Percentiles rank a stretch among this genome's conserved stretches.
These are phyloP conservation scores for Poa annua DNA, from an alignment of 176 grass and related monocot genomes.

Conservation along the genomic window DNA sequence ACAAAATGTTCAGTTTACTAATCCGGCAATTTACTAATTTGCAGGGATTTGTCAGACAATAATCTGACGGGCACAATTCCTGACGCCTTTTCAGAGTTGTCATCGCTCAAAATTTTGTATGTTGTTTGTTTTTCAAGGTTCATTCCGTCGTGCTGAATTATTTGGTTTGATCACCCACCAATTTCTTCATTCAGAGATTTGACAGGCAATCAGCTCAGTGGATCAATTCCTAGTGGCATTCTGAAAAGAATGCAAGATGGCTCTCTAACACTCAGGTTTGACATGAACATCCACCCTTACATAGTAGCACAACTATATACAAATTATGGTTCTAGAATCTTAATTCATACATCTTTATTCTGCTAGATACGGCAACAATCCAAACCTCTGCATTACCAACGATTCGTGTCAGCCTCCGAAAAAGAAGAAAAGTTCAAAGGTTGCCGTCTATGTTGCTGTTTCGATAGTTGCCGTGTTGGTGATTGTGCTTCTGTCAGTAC, in stretches of 20 bases:
- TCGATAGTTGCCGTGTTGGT: slow-evolving; percentile 24
- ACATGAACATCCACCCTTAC: background rate
- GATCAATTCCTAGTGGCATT: slow-evolving; percentile 49
- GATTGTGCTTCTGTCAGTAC: background rate
- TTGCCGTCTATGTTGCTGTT: slow-evolving; percentile 43
- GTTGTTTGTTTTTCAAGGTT: background rate
- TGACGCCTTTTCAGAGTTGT: slow-evolving; percentile 43
- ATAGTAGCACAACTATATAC: no score
- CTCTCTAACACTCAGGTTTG: slow-evolving; percentile 50
- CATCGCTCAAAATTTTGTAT: slow-evolving; percentile 55
- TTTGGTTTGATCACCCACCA: background rate
- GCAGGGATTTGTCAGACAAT: slow-evolving; percentile 71
- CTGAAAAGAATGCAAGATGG: slow-evolving; percentile 52
- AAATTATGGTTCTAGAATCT: background rate
- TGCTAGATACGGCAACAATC: slow-evolving; percentile 55
- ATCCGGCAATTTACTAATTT: background rate
- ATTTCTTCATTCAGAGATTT: slow-evolving; percentile 57
- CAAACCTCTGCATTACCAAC: slow-evolving; percentile 42
- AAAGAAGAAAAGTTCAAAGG: slow-evolving; percentile 36
- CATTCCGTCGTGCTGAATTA: no score
- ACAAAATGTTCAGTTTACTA: no score
- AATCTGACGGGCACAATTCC: slow-evolving; percentile 67
- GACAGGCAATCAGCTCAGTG: slow-evolving; percentile 50
- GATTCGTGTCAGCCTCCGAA: slow-evolving; percentile 34
- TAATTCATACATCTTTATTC: background rate